A percentile compares a stretch with the other conserved stretches of the same genome.
These are phyloP conservation scores for Plenodomus tracheiphilus DNA, from an alignment of 2,329 filamentous ascomycete species.

Conservation along the genomic window DNA sequence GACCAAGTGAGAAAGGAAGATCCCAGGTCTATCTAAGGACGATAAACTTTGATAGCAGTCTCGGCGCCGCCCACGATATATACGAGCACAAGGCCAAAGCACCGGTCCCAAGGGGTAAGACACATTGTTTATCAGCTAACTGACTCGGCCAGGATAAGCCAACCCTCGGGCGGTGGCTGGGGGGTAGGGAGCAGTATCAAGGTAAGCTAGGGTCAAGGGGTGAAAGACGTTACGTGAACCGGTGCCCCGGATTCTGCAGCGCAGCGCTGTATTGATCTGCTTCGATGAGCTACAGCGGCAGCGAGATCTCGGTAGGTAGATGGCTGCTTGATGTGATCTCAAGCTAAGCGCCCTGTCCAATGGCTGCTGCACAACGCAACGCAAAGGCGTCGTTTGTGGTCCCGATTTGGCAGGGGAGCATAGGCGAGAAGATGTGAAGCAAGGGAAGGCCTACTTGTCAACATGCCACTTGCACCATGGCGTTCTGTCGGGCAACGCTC, in stretches of 20 bases:
- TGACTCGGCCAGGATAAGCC: conserved; percentile 15
- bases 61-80: conserved; percentile 37
- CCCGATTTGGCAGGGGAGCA: conserved; percentile 20
- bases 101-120: conserved; percentile 36
- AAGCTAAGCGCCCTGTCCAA: conserved; percentile 26
- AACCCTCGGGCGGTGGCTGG: conserved; percentile 28
- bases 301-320: conserved; percentile 28
- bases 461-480: conserved; percentile 27
- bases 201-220: conserved; percentile 22
- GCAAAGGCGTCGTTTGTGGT: conserved; percentile 25
- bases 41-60: conserved; percentile 32
- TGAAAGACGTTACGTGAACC: conserved; percentile 36
- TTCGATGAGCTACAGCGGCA: conserved; percentile 24
- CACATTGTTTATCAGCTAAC: conserved; percentile 38
- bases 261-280: conserved; percentile 28
- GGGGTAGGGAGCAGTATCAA: conserved; percentile 21
- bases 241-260: conserved; percentile 29
- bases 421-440: conserved; percentile 35
- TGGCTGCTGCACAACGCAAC: conserved; percentile 16
- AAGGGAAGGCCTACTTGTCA: conserved; percentile 40
- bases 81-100: conserved; percentile 33
- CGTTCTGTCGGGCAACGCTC: conserved; percentile 33
- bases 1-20: conserved; percentile 18
- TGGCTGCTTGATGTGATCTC: conserved; percentile 24
- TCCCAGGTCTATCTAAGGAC: conserved; percentile 15